Conservation (phyloP, 139 green algal species). For the Coelastrella sp. region DNA sequence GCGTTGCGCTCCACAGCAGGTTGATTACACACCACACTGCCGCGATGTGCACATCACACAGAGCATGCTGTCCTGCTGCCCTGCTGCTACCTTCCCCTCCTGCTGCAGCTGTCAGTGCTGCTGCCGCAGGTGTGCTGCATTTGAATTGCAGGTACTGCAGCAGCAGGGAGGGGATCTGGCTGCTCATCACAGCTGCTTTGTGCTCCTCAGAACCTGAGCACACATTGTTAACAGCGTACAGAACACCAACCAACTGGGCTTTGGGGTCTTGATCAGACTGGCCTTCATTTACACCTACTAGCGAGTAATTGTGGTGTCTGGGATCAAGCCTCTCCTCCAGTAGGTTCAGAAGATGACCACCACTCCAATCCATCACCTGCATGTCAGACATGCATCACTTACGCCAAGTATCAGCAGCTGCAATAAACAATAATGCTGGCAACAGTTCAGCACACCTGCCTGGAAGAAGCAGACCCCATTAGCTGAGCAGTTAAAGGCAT, state of each 20-base stretch:
- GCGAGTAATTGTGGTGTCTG: background rate
- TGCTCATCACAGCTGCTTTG: conserved; percentile 51
- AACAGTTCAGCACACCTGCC: no score
- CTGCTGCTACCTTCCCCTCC: conserved; percentile 7
- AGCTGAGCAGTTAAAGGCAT: background rate
- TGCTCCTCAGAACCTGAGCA: conserved; percentile 46
- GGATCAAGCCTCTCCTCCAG: conserved; percentile 60
- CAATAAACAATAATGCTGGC: no score
- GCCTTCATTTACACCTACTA: conserved; percentile 17
- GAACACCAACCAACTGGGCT: conserved; percentile 21
- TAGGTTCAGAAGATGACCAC: conserved; percentile 45
- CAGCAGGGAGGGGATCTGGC: conserved; percentile 49
- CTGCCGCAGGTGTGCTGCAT: background rate
- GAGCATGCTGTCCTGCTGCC: background rate
- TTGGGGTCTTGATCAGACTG: background rate
- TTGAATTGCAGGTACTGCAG: conserved; percentile 25
- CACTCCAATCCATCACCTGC: conserved; percentile 51
- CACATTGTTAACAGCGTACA: conserved; percentile 59
- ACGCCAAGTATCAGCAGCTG: no score
- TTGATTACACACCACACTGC: conserved; percentile 70
- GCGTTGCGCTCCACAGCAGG: conserved; percentile 26
- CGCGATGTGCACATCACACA: conserved; percentile 47
- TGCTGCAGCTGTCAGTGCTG: background rate
- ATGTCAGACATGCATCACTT: background rate
- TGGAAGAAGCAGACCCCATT: no score